Conservation (phyloP, 768 basidiomycete species). For the Amylocystis lapponica region DNA sequence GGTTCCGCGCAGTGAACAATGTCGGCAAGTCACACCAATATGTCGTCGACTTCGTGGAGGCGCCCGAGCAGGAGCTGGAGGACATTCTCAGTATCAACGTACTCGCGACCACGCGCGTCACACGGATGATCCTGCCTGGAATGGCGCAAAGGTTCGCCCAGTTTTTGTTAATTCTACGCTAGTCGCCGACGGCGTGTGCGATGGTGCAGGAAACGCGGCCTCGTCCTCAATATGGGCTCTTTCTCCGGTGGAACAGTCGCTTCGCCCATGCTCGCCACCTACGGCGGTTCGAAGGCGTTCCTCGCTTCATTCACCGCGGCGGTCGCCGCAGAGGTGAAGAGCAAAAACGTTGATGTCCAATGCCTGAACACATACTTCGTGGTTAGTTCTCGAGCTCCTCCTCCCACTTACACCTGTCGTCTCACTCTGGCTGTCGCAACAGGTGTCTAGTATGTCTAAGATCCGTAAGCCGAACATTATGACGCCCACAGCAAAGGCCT, state of each 20-base stretch:
- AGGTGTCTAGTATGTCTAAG: conserved; percentile 94
- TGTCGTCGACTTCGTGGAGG: conserved; percentile 81
- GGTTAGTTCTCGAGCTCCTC: conserved; percentile 40
- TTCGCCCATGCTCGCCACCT: conserved; percentile 90
- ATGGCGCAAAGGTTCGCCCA: conserved; percentile 65
- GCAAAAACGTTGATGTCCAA: conserved; percentile 72
- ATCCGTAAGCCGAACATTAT: conserved; percentile 68
- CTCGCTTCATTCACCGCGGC: conserved; percentile 80
- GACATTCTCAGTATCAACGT: conserved; percentile 86
- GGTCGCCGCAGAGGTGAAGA: conserved; percentile 75
- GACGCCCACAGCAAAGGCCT: conserved; percentile 69
- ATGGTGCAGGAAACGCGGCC: conserved; percentile 66
- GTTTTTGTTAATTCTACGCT: too few relatives aligned
- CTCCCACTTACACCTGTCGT: background rate
- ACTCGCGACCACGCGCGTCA: conserved; percentile 73
- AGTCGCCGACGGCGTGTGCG: too few relatives aligned
- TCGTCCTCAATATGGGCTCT: conserved; percentile 90
- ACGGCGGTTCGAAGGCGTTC: conserved; percentile 91
- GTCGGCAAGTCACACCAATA: conserved; percentile 88
- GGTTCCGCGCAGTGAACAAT: conserved; percentile 95
- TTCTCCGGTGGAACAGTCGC: conserved; percentile 78
- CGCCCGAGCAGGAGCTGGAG: conserved; percentile 65
- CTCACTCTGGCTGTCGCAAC: too few relatives aligned
- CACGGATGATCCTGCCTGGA: conserved; percentile 71
- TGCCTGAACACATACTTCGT: conserved; percentile 93